Evolutionary conservation across 2,329 filamentous ascomycete genomes (phyloP), one percentile per base, ranked within the genome.

Genomic region (Fusarium sp.): DNA sequence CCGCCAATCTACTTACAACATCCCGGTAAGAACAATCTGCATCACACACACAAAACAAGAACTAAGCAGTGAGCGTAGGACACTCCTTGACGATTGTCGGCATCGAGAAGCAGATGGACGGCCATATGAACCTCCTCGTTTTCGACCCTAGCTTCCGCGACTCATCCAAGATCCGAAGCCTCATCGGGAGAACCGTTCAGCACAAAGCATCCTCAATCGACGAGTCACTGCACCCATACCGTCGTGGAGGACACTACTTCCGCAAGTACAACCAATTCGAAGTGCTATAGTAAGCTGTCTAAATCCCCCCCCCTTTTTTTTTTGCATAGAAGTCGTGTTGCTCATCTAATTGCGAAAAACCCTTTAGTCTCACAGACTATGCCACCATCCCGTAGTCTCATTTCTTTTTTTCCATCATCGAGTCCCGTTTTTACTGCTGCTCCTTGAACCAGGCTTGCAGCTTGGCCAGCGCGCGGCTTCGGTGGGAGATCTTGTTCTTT

Each of bases 401-500:
- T 58, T 16, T 22, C 33, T 14, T 22, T 29, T 66, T 24, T 24
- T 24, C 20, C 10, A 22, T 27, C 24, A 31, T 20, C 14, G 31
- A 12, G 44, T n/a, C 31, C 11, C 38, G 38, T 16, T 22, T 44
- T 65, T 66, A 73, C 36, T 71, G 62, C 49, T 84, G 80, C 58
- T 83, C 85, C 66, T 89, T 87, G 75, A 97, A 88, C 94, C 96
- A 98, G 38, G 87, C 87, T 80, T 94, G 93, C 72, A 99, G 87
- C 84, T 98, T 97, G 73, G 91, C 88, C 62, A 99, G 85, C n/a
- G 96, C 96, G 79, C 92, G 94, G 74, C 90, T 92, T 49, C 96
- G 93, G 84, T 99, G 96, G 29, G 95, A 98, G 79, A 99, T 94
- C 79, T 91, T 90, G 85, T 98, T 99, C 91, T 97, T 97, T 80